These are phyloP conservation scores for Carex cristatella DNA, from an alignment of 176 grass and related monocot species.

Conservation along the genomic window DNA sequence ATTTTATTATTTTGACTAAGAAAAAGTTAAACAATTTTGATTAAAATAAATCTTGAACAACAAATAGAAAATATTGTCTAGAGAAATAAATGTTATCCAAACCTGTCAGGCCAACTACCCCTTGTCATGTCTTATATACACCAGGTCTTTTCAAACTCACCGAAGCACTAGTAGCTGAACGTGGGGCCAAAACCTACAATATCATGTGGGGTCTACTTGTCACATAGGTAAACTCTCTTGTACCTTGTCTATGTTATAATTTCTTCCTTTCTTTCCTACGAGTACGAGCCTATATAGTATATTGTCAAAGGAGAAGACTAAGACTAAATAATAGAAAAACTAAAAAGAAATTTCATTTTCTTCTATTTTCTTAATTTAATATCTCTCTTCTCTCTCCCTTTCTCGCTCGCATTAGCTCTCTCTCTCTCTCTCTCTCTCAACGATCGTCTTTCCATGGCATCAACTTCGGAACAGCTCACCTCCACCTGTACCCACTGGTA, in stretches of 20 bases:
- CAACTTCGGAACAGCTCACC: conserved; percentile 23
- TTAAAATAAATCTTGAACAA: no score
- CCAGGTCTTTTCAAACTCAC: background rate
- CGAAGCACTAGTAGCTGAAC: background rate
- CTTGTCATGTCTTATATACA: background rate
- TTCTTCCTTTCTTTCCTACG: background rate
- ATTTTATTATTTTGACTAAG: no score
- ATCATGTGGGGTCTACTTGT: background rate
- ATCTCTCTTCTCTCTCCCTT: background rate
- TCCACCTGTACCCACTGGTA: conserved; percentile 66
- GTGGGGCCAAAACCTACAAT: background rate
- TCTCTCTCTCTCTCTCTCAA: background rate
- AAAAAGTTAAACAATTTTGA: no score
- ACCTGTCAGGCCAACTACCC: background rate
- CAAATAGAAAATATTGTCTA: no score
- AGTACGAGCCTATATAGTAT: background rate
- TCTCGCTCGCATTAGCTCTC: background rate
- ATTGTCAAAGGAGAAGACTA: background rate
- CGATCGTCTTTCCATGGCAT: conserved; percentile 8
- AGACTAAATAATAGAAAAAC: background rate
- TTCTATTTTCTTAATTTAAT: background rate
- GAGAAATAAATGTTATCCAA: no score
- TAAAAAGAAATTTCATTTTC: background rate
- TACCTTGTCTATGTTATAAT: background rate
- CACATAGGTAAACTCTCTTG: background rate